These are phyloP conservation scores for Fragaria ananassa DNA, from an alignment of 306 rosid genomes.

Conservation along the genomic window DNA sequence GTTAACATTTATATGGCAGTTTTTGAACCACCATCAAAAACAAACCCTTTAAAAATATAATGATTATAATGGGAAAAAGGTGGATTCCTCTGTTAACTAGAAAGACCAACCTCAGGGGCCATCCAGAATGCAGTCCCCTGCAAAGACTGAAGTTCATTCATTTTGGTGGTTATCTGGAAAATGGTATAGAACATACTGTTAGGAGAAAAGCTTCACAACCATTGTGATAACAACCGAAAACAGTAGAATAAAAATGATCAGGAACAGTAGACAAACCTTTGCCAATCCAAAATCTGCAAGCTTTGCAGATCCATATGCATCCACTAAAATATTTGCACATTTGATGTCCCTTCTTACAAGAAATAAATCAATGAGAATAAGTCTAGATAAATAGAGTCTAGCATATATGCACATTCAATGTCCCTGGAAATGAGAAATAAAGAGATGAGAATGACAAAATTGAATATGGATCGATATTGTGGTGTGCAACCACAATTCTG, in stretches of 20 bases:
- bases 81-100: too few species aligned
- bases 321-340: constrained; percentile 76
- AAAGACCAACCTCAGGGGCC: constrained; percentile 79
- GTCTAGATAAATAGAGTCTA: too few species aligned
- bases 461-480: too few species aligned
- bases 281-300: constrained; percentile 96
- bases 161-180: constrained; percentile 44
- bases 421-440: too few species aligned
- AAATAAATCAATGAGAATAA: too few species aligned
- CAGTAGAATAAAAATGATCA: neutral
- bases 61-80: too few species aligned
- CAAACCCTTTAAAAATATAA: too few species aligned
- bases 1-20: too few species aligned
- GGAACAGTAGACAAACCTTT: constrained; percentile 50
- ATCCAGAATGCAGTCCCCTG: constrained; percentile 83
- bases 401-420: constrained; percentile 43
- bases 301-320: constrained; percentile 81
- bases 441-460: neutral
- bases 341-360: too few species aligned
- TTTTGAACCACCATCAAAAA: too few species aligned
- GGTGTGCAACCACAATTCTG: neutral
- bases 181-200: neutral
- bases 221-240: constrained; percentile 2
- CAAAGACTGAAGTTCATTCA: constrained; percentile 63
- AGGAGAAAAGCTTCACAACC: constrained; percentile 1